Conservation (phyloP, 2,329 filamentous ascomycete species). For the Botrytis porri region DNA sequence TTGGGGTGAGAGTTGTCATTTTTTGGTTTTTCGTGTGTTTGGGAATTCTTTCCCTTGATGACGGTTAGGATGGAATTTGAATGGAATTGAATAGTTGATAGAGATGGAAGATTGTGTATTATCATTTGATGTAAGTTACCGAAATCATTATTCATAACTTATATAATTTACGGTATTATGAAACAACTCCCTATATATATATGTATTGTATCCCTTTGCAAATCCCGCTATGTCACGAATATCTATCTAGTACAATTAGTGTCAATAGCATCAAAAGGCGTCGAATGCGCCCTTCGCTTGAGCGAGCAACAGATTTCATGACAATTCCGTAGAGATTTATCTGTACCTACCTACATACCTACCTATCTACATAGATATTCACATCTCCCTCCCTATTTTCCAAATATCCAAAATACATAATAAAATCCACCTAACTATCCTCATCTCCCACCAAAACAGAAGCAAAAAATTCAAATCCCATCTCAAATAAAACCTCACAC, state of each 20-base stretch:
- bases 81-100: background rate
- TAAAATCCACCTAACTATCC: background rate
- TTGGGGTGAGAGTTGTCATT: too few relatives aligned
- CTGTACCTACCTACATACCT: background rate
- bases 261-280: background rate
- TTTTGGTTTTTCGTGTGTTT: background rate
- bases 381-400: background rate
- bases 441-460: background rate
- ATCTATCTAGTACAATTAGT: background rate
- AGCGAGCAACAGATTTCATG: background rate
- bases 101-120: background rate
- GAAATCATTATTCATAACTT: background rate
- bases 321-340: background rate
- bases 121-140: background rate
- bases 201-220: background rate
- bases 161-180: background rate
- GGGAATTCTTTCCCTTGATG: background rate
- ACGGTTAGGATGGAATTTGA: background rate
- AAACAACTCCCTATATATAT: background rate
- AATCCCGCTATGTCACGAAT: background rate
- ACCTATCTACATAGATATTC: background rate
- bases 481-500: accelerated
- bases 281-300: background rate
- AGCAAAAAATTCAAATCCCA: background rate
- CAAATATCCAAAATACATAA: background rate